phyloP scores from a whole-genome alignment of 176 grass and related monocot genomes.

The Stipa capillata region DNA sequence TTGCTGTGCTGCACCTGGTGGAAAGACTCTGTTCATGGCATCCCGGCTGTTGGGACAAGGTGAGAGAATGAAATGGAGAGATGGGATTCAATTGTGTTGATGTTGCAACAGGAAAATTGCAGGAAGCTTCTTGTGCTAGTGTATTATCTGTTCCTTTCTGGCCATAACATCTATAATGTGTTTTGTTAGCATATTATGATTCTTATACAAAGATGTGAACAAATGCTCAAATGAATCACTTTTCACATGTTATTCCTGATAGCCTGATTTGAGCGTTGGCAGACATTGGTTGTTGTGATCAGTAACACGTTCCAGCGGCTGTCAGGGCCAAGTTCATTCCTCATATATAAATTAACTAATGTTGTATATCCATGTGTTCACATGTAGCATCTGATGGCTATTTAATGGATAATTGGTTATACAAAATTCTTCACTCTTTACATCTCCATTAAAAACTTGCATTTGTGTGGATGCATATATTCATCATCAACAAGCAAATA shows the following conservation, averaged over 20 bases:
- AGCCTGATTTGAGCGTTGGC: background rate
- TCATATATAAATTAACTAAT: background rate
- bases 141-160: background rate
- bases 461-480: background rate
- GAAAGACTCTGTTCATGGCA: slow-evolving; percentile 94
- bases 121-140: background rate
- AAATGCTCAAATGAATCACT: slow-evolving; percentile 6
- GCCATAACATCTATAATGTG: background rate
- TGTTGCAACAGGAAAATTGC: background rate
- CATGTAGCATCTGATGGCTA: background rate
- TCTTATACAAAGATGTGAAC: background rate
- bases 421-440: background rate
- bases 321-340: background rate
- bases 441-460: background rate
- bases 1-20: slow-evolving; percentile 94
- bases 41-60: slow-evolving; percentile 66
- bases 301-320: background rate
- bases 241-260: background rate
- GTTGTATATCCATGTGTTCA: background rate
- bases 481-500: background rate
- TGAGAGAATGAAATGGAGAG: slow-evolving; percentile 16
- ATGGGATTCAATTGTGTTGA: slow-evolving; percentile 1
- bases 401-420: background rate
- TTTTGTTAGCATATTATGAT: background rate
- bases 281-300: slow-evolving; percentile 6